Evolutionary conservation across 2,329 filamentous ascomycete genomes (phyloP), one percentile per base, ranked within the genome.

Genomic region (Tolypocladium tundrense): DNA sequence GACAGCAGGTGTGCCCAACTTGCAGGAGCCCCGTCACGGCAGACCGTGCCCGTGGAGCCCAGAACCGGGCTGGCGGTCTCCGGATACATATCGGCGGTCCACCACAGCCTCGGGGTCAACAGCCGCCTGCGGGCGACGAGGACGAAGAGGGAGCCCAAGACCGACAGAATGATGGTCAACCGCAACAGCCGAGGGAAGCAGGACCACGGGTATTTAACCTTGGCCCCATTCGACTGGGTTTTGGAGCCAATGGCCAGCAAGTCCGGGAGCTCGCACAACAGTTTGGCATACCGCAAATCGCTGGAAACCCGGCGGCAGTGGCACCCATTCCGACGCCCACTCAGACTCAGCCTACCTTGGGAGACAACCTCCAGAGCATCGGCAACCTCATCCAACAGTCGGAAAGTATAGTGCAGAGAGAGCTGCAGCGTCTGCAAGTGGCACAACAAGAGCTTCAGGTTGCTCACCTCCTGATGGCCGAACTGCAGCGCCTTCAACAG

Each of bases 1-100:
- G 94, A 62, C 94, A 99, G 72, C 94, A 99, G 74, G 92, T 96
- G 40, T 99, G 94, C 70, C 94, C 94, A 8, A 99, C 91, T 2
- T 99, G 94, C 70, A 85, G 94, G 65, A 84, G 89, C 55, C 87
- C 93, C 19, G 94, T 96, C 19, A 69, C 68, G 9, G 64, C 63
- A 2, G 68, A 68, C 43, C 69, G 68, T 41, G 61, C 60, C n/a
- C 67, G 67, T 14, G 62, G 63, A 5, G 62, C 57, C 0, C 65
- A 68, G 60, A 66, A 67, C 31, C 66, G 66, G 54, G 67, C 61
- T 19, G 66, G 64, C 42, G 68, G 66, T 37, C 60, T 72, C 19
- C 63, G 68, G 19, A 68, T 73, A 51, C 68, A 72, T 55, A 59
- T 72, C 24, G 67, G 67, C 27, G 67, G 62, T 2, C 62, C 59